Base-by-base conservation (phyloP, 2,329 filamentous ascomycete species). In the Graphilbum ipis-grandicollis region DNA sequence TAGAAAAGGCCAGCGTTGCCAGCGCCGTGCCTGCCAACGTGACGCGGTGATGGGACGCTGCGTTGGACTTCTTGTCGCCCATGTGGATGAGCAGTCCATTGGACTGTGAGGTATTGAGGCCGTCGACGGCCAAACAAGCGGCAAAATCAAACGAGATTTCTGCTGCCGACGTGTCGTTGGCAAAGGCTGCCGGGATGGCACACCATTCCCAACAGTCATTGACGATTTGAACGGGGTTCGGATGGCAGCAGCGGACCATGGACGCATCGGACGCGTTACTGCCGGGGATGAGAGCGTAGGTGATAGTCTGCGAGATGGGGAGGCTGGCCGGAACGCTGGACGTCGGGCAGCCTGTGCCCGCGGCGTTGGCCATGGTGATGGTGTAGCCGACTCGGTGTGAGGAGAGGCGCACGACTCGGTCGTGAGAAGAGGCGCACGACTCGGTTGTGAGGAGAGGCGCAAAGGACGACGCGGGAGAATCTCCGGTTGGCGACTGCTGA, bases 1-100 rank as follows among this genome's bases (percentile, higher is more conserved):
- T 18, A 14, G 33, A 15, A 17, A 34, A 21, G 13, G 33, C 15
- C 22, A 34, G 33, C 33, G 33, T 22, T 25, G 22, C 33, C 40
- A 75, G 59, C 33, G 47, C 46, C 60, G 63, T 2, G 23, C 34
- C 25, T 6, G 45, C 34, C 18, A 49, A 43, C 8, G 50, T 26
- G 22, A 26, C 33, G 22, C 21, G 13, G 21, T 22, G 17, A 17
- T 26, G 10, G 13, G 33, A 17, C 22, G 33, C 33, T 17, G 33
- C 22, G 33, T 19, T 34, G 33, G 23, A 29, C 23, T 28, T 35
- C 10, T 17, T 26, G 33, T 25, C 23, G 23, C 21, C 21, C 5
- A 29, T 35, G 33, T 35, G 33, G 34, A 35, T 19, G 26, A 30
- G 19, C 34, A 35, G 34, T 30, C 25, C 34, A 14, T 22, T 23